Evolutionary conservation across 805 yeast genomes (phyloP).

Genomic region (Ascoidea rubescens): DNA sequence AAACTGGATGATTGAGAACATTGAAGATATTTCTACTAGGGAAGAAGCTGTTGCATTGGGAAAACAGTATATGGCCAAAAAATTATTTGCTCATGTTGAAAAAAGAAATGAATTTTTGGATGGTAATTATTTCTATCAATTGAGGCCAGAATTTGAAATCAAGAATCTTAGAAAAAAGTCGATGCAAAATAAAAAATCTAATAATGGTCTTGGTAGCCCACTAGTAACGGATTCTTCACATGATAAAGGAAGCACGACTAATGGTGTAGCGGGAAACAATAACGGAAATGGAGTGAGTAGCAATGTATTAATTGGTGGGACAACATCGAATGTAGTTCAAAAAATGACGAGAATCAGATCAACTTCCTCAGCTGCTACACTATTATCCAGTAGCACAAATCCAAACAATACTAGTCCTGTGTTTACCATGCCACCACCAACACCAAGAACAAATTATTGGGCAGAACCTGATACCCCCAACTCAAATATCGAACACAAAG

Average conservation of each 20-base stretch:
- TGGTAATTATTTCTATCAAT: slow-evolving; percentile 83
- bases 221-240: background rate
- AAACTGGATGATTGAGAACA: slow-evolving; percentile 68
- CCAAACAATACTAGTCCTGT: background rate
- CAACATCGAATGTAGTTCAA: background rate
- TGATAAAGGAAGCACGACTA: background rate
- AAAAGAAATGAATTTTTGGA: slow-evolving; percentile 73
- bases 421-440: background rate
- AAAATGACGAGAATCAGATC: background rate
- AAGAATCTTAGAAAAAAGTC: slow-evolving; percentile 14
- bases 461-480: background rate
- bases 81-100: slow-evolving; percentile 71
- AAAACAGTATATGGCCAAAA: slow-evolving; percentile 56
- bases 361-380: background rate
- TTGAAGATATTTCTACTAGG: slow-evolving; percentile 64
- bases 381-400: background rate
- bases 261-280: background rate
- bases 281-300: too few species aligned
- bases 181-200: background rate
- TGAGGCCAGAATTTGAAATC: slow-evolving; percentile 40
- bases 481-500: background rate
- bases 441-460: background rate
- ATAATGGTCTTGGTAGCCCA: background rate
- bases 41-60: slow-evolving; percentile 81
- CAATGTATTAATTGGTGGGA: background rate